These are phyloP conservation scores for Tetrahymena malaccensis DNA, from an alignment of 73 alveolate species.

Conservation along the genomic window DNA sequence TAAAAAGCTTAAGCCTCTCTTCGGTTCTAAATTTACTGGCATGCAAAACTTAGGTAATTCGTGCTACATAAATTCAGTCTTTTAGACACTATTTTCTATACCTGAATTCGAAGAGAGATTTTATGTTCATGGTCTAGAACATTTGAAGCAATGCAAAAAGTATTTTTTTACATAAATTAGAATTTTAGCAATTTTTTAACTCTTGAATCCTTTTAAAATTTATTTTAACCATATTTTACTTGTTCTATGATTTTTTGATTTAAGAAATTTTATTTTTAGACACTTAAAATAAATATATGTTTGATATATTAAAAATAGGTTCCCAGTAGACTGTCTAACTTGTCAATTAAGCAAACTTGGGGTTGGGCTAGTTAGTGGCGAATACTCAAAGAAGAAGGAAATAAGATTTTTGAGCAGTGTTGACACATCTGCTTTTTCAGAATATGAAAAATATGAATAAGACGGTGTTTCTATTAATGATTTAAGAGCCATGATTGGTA, in stretches of 20 bases:
- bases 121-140: conserved; percentile 61
- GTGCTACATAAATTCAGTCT: conserved; percentile 96
- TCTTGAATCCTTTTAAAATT: background rate
- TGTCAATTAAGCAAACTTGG: conserved; percentile 89
- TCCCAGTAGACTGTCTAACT: conserved; percentile 71
- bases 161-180: background rate
- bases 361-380: conserved; percentile 88
- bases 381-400: conserved; percentile 80
- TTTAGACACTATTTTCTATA: conserved; percentile 83
- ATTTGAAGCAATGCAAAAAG: conserved; percentile 70
- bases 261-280: background rate
- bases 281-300: background rate
- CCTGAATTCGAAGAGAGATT: conserved; percentile 82
- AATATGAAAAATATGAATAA: conserved; percentile 73
- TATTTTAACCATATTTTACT: background rate
- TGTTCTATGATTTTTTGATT: background rate
- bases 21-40: conserved; percentile 98
- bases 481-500: conserved; percentile 93
- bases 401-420: conserved; percentile 51
- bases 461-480: conserved; percentile 91
- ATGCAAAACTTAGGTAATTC: conserved; percentile 97
- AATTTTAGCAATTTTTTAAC: background rate
- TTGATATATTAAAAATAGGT: background rate
- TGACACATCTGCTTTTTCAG: conserved; percentile 63
- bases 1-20: conserved; percentile 81